Base-by-base conservation (phyloP, 352 stramenopile species). In the Phytophthora hibernalis region DNA sequence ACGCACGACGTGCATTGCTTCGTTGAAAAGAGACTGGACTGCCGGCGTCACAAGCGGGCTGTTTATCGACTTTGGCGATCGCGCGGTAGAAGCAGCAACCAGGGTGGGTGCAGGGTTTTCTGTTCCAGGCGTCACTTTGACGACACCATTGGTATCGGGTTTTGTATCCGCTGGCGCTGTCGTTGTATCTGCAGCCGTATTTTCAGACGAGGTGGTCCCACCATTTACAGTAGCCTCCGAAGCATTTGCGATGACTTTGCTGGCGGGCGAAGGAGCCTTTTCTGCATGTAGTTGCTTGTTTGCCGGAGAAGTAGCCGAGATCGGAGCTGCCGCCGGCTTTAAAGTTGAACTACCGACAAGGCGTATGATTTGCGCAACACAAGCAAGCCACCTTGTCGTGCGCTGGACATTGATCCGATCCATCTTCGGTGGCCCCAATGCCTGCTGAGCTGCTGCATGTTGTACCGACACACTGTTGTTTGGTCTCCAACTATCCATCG, bases 321-420 rank as follows among this genome's bases (percentile, higher is more conserved):
- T 13, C 18, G 18, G 6, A 18, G 24, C 22, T 42, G 57, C 1
- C 10, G 16, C 33, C 13, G 68, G 12, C 21, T 61, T 74, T 18
- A 64, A 20, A 40, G 51, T 50, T 54, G 52, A 51, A 59, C 58
- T 40, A 30, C 78, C 70, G 6, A 79, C 75, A 31, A 90, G 66
- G 8, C 76, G 82, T 33, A 95, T 93, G 51, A 95, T 87, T 54
- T 91, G 69, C 8, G 64, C 76, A 1, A 93, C 74, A 37, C 76
- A 91, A 31, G 74, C 73, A 20, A 95, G 65, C 86, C 84, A 95
- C 33, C 74, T 84, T 15, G 79, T 86, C 37, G 86, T 95, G 18
- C 85, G 79, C 50, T 89, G 83, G 12, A 93, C 84, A 48, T 93
- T 91, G 43, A 95, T 85, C 31, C 82, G 77, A 38, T 95, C 86